Conservation (phyloP, 2,329 filamentous ascomycete species). For the Leptographium radiaticola region DNA sequence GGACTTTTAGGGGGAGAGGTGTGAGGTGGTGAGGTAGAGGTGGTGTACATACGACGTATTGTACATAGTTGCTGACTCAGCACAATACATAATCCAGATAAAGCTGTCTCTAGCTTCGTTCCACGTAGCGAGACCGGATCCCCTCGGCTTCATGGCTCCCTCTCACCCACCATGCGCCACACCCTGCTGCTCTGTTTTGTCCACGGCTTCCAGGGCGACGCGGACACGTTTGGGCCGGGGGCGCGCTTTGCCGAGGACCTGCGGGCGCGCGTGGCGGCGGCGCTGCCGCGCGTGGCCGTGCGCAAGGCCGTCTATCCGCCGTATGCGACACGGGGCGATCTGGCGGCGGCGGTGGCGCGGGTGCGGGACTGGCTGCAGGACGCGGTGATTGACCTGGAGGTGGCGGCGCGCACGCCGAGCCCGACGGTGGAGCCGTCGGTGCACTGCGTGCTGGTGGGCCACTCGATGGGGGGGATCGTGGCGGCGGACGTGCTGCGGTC, state of each 20-base stretch:
- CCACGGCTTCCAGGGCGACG: slow-evolving; percentile 80
- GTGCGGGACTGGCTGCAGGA: slow-evolving; percentile 81
- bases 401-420: slow-evolving; percentile 63
- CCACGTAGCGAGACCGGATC: too few relatives aligned
- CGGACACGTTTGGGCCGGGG: slow-evolving; percentile 58
- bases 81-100: too few relatives aligned
- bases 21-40: not conserved
- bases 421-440: slow-evolving; percentile 81
- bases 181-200: slow-evolving; percentile 74
- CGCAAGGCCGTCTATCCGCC: slow-evolving; percentile 61
- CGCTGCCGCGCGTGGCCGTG: slow-evolving; percentile 57
- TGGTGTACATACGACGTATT: not conserved
- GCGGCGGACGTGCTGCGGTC: slow-evolving; percentile 77
- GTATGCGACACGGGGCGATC: slow-evolving; percentile 70
- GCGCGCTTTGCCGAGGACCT: slow-evolving; percentile 61
- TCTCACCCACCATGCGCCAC: slow-evolving; percentile 50
- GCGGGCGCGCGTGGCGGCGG: slow-evolving; percentile 46
- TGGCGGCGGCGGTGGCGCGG: slow-evolving; percentile 54
- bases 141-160: too few relatives aligned
- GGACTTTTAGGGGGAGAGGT: slow-evolving; percentile 3
- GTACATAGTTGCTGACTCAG: too few relatives aligned
- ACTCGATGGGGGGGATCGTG: slow-evolving; percentile 90
- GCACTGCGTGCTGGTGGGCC: slow-evolving; percentile 67
- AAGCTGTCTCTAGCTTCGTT: too few relatives aligned
- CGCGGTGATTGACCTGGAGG: slow-evolving; percentile 89